phyloP scores from a whole-genome alignment of 108 stramenopile genomes.

The Hondaea fermentalgiana region DNA sequence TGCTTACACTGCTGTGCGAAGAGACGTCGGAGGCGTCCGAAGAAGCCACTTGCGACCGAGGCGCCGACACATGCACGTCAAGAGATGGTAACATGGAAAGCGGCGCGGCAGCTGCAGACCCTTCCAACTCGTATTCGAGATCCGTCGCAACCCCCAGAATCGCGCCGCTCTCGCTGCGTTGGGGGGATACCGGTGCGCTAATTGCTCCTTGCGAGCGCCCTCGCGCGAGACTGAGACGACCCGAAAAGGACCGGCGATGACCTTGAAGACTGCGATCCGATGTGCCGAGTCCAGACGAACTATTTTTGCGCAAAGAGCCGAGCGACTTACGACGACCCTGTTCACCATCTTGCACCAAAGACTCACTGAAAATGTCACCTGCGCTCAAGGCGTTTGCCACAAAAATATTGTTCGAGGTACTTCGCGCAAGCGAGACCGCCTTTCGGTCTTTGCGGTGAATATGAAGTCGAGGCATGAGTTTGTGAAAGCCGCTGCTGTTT shows the following conservation, averaged over 20 bases:
- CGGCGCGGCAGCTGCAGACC: not conserved
- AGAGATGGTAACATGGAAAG: not conserved
- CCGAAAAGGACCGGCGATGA: not conserved
- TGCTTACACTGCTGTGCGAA: no score
- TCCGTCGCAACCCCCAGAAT: not conserved
- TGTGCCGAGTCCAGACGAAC: not conserved
- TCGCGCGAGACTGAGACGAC: not conserved
- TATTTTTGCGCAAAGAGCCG: not conserved
- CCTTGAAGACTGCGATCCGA: not conserved
- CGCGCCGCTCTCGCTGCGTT: not conserved
- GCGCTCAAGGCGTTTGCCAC: not conserved
- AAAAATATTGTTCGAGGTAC: not conserved
- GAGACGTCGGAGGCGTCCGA: no score
- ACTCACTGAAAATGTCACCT: not conserved
- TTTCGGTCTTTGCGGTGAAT: not conserved
- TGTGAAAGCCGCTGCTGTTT: conserved; percentile 10
- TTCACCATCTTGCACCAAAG: not conserved
- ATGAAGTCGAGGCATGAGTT: not conserved
- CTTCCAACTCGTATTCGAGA: not conserved
- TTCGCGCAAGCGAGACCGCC: not conserved
- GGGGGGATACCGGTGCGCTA: not conserved
- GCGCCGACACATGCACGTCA: not conserved
- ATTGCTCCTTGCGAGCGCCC: not conserved
- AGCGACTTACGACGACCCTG: not conserved
- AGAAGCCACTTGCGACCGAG: not conserved